Evolutionary conservation across 2,329 filamentous ascomycete genomes (phyloP).

Genomic region (Aspergillus ibericus): DNA sequence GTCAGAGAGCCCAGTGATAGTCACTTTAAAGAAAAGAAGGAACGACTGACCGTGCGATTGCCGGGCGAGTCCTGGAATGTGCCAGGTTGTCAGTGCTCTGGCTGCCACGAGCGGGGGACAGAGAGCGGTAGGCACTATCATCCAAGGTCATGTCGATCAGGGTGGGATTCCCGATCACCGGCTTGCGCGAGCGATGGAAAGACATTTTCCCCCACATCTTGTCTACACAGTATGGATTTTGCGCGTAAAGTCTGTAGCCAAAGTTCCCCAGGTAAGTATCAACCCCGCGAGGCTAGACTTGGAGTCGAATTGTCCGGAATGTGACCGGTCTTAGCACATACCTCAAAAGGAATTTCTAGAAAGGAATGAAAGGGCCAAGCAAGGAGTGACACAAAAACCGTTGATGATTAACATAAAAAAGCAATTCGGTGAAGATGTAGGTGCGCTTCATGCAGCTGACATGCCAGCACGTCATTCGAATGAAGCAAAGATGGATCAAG

Average conservation of each 20-base stretch:
- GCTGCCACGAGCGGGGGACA: constrained; percentile 34
- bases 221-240: not conserved
- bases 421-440: not conserved
- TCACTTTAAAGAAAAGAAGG: not conserved
- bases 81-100: constrained; percentile 19
- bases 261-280: not conserved
- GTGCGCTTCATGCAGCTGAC: constrained; percentile 16
- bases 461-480: constrained; percentile 23
- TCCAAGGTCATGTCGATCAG: constrained; percentile 49
- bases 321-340: not conserved
- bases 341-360: not conserved
- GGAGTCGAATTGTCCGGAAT: not conserved
- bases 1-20: constrained; percentile 7
- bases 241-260: not conserved
- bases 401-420: constrained; percentile 4
- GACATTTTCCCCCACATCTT: constrained; percentile 57
- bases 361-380: not conserved
- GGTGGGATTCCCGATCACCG: constrained; percentile 47
- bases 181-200: constrained; percentile 49
- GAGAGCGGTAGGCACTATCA: constrained; percentile 45
- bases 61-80: constrained; percentile 34
- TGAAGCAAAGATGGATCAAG: constrained; percentile 1
- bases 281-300: not conserved
- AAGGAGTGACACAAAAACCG: not conserved
- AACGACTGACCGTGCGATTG: constrained; percentile 40